Percentiles rank a stretch among this genome's conserved stretches.
Evolutionary conservation across 2,329 filamentous ascomycete species (phyloP).

Genomic region (Sclerotiophoma versabilis): DNA sequence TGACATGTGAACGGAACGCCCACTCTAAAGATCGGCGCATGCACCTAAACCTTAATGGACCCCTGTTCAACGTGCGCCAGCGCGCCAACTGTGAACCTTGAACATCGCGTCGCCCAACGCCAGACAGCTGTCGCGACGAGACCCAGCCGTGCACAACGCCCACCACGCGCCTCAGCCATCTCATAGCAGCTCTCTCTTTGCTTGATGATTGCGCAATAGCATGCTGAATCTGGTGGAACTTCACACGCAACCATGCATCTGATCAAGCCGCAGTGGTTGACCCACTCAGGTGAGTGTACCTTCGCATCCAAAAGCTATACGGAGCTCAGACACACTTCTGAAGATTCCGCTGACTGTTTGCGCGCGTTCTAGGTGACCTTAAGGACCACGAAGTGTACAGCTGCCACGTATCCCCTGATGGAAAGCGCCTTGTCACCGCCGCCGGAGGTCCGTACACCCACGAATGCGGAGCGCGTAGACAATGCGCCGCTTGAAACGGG

Average conservation of each 20-base stretch:
- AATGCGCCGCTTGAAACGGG: slow-evolving; percentile 24
- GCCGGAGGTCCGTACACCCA: slow-evolving; percentile 74
- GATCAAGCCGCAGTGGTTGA: slow-evolving; percentile 95
- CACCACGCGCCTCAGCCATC: slow-evolving; percentile 22
- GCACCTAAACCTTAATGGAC: slow-evolving; percentile 42
- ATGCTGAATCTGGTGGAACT: slow-evolving; percentile 26
- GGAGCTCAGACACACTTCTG: neutral
- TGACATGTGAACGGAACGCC: slow-evolving; percentile 9
- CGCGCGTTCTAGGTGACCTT: slow-evolving; percentile 73
- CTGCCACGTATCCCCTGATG: slow-evolving; percentile 96
- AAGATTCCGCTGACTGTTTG: slow-evolving; percentile 22
- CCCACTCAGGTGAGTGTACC: slow-evolving; percentile 76
- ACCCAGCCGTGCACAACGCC: slow-evolving; percentile 26
- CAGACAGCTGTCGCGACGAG: slow-evolving; percentile 40
- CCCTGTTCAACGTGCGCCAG: slow-evolving; percentile 36
- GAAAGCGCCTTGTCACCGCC: slow-evolving; percentile 87
- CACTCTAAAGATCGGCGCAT: slow-evolving; percentile 36
- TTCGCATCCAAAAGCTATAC: slow-evolving; percentile 16
- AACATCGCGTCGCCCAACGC: slow-evolving; percentile 41
- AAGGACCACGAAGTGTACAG: slow-evolving; percentile 99
- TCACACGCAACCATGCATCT: slow-evolving; percentile 59
- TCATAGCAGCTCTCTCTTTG: neutral
- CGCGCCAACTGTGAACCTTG: slow-evolving; percentile 30
- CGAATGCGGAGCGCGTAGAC: slow-evolving; percentile 22
- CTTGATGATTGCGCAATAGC: slow-evolving; percentile 37